phyloP scores from a whole-genome alignment of 2,329 filamentous ascomycete species.

The Penicillium verrucosum region DNA sequence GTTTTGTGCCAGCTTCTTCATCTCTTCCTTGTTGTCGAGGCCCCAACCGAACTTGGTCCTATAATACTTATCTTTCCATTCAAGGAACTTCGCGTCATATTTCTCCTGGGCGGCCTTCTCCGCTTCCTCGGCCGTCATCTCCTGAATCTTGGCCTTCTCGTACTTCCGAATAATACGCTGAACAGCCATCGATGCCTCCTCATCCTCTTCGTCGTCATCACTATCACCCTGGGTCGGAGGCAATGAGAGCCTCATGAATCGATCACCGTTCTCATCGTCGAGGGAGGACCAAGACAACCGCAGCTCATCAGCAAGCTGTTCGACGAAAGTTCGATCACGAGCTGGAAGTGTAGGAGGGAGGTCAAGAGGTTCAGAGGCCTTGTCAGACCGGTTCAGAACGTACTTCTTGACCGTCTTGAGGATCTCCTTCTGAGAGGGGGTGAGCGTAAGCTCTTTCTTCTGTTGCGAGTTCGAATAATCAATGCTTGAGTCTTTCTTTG shows the following conservation, averaged over 20 bases:
- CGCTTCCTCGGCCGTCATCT: constrained; percentile 73
- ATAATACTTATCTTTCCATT: constrained; percentile 96
- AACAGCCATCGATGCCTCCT: constrained; percentile 79
- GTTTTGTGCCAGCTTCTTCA: constrained; percentile 83
- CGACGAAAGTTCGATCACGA: constrained; percentile 86
- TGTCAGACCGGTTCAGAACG: constrained; percentile 64
- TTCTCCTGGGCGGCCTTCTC: constrained; percentile 75
- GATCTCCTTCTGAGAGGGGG: constrained; percentile 73
- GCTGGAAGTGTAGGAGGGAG: constrained; percentile 71
- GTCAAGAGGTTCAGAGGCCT: constrained; percentile 60
- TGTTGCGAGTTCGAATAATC: constrained; percentile 59
- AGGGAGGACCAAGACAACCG: constrained; percentile 64
- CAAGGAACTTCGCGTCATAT: constrained; percentile 84
- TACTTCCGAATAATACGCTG: constrained; percentile 84
- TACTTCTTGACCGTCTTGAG: constrained; percentile 81
- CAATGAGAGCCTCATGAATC: constrained; percentile 63
- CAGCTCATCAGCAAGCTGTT: constrained; percentile 73
- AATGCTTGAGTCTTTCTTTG: constrained; percentile 72
- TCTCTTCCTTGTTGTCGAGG: constrained; percentile 72
- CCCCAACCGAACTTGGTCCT: constrained; percentile 87
- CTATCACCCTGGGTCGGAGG: constrained; percentile 48
- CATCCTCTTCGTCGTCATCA: constrained; percentile 69
- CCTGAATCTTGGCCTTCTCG: constrained; percentile 82
- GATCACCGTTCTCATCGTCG: constrained; percentile 61
- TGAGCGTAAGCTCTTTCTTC: constrained; percentile 67